phyloP scores from a whole-genome alignment of 1,284 basidiomycete species.

The Cutaneotrichosporon dermatis region DNA sequence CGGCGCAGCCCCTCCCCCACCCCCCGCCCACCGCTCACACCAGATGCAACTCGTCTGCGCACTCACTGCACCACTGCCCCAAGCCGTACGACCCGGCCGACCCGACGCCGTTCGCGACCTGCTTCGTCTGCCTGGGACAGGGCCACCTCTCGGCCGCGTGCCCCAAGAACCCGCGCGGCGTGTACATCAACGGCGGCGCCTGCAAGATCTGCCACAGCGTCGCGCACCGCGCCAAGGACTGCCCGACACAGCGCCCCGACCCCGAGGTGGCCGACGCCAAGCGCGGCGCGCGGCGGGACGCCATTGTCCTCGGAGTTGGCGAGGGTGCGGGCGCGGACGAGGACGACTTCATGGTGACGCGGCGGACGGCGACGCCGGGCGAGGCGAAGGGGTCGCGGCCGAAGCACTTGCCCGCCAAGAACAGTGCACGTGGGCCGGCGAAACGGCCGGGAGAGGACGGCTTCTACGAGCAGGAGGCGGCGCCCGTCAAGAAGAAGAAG shows the following conservation, averaged over 20 bases:
- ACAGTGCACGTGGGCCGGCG: conserved; percentile 31
- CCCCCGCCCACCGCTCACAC: too few relatives aligned
- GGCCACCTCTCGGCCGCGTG: conserved; percentile 80
- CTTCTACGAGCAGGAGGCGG: conserved; percentile 1
- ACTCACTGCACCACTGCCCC: conserved; percentile 72
- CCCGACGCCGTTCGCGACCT: conserved; percentile 81
- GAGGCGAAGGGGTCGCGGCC: conserved; percentile 5
- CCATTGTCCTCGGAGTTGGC: conserved; percentile 23
- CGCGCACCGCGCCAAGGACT: conserved; percentile 80
- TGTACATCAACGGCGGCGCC: conserved; percentile 85
- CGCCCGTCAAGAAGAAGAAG: conserved; percentile 14
- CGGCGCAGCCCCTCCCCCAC: too few relatives aligned
- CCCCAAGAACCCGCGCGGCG: conserved; percentile 73
- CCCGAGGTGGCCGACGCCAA: neutral
- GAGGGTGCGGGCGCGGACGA: conserved; percentile 70
- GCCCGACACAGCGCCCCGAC: conserved; percentile 46
- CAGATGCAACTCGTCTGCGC: conserved; percentile 77
- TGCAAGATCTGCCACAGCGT: conserved; percentile 85
- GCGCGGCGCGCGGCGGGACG: neutral
- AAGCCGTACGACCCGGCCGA: conserved; percentile 61
- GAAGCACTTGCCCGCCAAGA: conserved; percentile 35
- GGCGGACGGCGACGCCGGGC: conserved; percentile 7
- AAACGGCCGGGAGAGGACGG: conserved; percentile 24
- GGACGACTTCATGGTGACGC: conserved; percentile 78
- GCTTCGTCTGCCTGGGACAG: conserved; percentile 77